A percentile compares a stretch with the other conserved stretches of the same genome.
phyloP scores from a whole-genome alignment of 345 rosid species.

The Cardiospermum halicacabum region DNA sequence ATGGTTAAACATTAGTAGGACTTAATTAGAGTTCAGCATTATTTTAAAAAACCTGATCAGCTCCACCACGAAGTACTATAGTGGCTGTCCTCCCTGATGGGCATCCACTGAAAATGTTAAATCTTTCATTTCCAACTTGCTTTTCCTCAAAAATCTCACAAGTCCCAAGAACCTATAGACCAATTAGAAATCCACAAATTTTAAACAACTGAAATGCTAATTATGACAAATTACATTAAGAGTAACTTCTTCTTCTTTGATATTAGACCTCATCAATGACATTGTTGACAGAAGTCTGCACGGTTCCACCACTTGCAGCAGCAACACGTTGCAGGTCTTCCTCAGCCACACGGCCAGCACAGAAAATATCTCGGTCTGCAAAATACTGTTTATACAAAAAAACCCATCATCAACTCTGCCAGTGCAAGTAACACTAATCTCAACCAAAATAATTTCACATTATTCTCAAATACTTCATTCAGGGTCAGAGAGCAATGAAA shows the following conservation, averaged over 20 bases:
- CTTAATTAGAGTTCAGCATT: neutral
- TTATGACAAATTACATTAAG: neutral
- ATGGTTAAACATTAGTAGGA: neutral
- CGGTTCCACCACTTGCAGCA: constrained; percentile 95
- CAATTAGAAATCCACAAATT: constrained; percentile 12
- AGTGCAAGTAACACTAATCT: neutral
- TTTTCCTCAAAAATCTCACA: constrained; percentile 94
- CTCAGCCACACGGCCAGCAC: constrained; percentile 99
- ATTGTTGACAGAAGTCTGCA: constrained; percentile 95
- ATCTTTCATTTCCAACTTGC: constrained; percentile 99
- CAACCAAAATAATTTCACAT: neutral
- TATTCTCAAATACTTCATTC: neutral
- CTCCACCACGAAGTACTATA: constrained; percentile 99
- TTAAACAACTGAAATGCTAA: neutral
- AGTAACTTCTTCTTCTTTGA: neutral
- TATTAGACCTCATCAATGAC: constrained; percentile 69
- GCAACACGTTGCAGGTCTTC: constrained; percentile 92
- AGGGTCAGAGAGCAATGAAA: neutral
- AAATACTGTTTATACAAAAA: constrained; percentile 70
- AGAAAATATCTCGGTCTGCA: constrained; percentile 97
- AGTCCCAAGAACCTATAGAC: constrained; percentile 83
- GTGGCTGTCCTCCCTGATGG: constrained; percentile 94
- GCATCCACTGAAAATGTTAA: constrained; percentile 97
- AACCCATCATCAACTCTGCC: neutral
- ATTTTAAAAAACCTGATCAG: constrained; percentile 78